Evolutionary conservation across 1,284 basidiomycete species (phyloP).

Genomic region (Ceratobasidium papillatum): DNA sequence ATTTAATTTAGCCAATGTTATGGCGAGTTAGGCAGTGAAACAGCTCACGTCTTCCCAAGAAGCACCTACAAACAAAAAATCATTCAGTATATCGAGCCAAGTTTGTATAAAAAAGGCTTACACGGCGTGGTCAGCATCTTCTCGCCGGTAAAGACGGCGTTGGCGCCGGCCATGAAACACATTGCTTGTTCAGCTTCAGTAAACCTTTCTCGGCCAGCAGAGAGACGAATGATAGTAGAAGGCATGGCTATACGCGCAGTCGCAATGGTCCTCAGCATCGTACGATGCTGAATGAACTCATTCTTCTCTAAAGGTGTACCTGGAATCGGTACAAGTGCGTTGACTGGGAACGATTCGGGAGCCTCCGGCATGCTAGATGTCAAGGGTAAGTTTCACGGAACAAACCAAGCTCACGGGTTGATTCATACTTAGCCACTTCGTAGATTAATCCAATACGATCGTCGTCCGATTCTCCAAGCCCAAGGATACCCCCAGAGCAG

Average conservation of each 20-base stretch:
- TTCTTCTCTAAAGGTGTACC: conserved; percentile 66
- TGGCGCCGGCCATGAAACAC: conserved; percentile 98
- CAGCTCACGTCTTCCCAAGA: conserved; percentile 82
- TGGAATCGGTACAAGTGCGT: conserved; percentile 79
- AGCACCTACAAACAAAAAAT: conserved; percentile 61
- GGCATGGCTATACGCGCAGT: conserved; percentile 94
- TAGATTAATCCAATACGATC: conserved; percentile 95
- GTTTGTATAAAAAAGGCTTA: conserved; percentile 55
- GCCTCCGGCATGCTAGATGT: conserved; percentile 84
- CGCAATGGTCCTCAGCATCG: conserved; percentile 91
- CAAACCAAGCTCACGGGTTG: not conserved
- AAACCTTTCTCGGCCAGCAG: conserved; percentile 91
- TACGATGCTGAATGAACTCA: conserved; percentile 75
- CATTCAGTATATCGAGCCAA: conserved; percentile 39
- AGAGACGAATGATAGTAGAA: conserved; percentile 91
- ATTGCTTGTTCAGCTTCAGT: conserved; percentile 94
- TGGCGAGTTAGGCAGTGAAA: not conserved
- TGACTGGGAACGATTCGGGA: conserved; percentile 98
- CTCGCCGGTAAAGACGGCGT: conserved; percentile 98
- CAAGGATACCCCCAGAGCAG: conserved; percentile 96
- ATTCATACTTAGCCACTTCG: conserved; percentile 85
- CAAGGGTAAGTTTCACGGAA: conserved; percentile 6
- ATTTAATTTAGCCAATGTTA: conserved; percentile 40
- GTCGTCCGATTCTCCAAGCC: conserved; percentile 89
- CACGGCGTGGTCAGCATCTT: conserved; percentile 97